phyloP scores from a whole-genome alignment of 2,329 filamentous ascomycete genomes.

The Aspergillus transmontanensis region DNA sequence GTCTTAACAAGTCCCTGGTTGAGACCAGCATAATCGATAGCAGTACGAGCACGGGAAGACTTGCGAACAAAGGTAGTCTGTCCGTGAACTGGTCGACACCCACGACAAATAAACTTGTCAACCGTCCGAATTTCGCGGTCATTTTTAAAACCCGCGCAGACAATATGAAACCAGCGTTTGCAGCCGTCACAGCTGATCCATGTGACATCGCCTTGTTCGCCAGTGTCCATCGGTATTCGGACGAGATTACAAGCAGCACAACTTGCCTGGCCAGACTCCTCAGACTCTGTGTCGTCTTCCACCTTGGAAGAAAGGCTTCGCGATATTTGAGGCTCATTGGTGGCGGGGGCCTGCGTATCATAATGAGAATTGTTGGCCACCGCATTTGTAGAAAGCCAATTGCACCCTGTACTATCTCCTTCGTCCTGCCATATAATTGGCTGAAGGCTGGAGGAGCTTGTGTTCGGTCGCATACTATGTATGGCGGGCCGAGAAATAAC shows the following conservation, averaged over 20 bases:
- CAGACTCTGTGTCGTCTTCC: constrained; percentile 29
- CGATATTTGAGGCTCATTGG: constrained; percentile 13
- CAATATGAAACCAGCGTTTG: constrained; percentile 69
- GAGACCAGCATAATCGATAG: constrained; percentile 69
- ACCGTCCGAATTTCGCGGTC: constrained; percentile 66
- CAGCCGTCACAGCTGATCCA: constrained; percentile 72
- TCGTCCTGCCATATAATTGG: constrained; percentile 39
- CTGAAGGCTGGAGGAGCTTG: constrained; percentile 39
- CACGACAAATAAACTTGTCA: constrained; percentile 67
- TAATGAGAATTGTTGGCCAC: constrained; percentile 16
- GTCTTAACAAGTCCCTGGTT: constrained; percentile 68
- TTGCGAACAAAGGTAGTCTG: constrained; percentile 69
- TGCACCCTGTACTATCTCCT: constrained; percentile 16
- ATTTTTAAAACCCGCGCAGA: constrained; percentile 67
- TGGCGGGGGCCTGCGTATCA: constrained; percentile 10
- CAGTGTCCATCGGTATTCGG: constrained; percentile 52
- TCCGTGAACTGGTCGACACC: constrained; percentile 62
- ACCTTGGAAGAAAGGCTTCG: constrained; percentile 25
- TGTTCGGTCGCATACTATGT: constrained; percentile 39
- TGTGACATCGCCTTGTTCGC: constrained; percentile 56
- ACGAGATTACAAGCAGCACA: constrained; percentile 62
- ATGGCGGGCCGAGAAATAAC: constrained; percentile 40
- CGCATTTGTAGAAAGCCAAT: constrained; percentile 16
- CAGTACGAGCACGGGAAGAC: constrained; percentile 64
- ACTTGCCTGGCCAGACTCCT: constrained; percentile 45